These are phyloP conservation scores for Pichia manshurica DNA, from an alignment of 805 yeast species.

Conservation along the genomic window DNA sequence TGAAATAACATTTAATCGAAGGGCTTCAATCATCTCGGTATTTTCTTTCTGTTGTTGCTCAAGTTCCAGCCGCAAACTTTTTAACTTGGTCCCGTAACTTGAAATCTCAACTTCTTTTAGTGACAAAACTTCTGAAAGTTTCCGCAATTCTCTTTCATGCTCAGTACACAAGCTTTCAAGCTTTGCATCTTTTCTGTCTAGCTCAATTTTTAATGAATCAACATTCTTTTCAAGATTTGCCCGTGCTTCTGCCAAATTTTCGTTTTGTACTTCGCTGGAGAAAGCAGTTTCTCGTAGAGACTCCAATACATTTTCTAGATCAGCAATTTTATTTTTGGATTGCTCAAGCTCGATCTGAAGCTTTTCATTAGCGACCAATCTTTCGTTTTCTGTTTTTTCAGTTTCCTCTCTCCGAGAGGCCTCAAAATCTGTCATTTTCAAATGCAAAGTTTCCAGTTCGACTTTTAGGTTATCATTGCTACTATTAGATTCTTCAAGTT, in stretches of 20 bases:
- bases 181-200: not conserved
- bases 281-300: not conserved
- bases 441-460: slow-evolving; percentile 8
- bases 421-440: slow-evolving; percentile 7
- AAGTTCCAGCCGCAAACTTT: not conserved
- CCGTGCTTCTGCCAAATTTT: not conserved
- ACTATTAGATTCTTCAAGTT: slow-evolving; percentile 2
- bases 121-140: not conserved
- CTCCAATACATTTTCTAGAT: not conserved
- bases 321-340: not conserved
- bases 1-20: no score
- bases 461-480: slow-evolving; percentile 7
- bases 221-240: not conserved
- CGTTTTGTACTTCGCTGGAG: not conserved
- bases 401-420: not conserved
- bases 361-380: not conserved
- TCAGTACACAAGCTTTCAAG: not conserved
- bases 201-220: not conserved
- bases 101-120: not conserved
- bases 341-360: not conserved
- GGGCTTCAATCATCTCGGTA: no score
- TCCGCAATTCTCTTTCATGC: not conserved
- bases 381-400: not conserved
- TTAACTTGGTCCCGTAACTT: not conserved
- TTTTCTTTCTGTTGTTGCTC: no score